Evolutionary conservation across 345 rosid genomes (phyloP).

Genomic region (Brassica cretica): DNA sequence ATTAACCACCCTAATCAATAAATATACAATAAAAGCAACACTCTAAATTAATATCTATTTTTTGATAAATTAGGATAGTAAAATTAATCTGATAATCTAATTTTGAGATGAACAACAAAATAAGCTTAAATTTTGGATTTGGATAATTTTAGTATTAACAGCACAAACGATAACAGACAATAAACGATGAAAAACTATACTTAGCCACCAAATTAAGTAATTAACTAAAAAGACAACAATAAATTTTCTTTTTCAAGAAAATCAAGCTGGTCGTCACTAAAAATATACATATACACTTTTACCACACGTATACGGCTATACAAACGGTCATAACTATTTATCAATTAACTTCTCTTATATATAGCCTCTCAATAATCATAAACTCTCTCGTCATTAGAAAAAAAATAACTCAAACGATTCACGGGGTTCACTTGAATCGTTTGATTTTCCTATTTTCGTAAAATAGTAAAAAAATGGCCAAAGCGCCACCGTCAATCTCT

Average conservation of each 20-base stretch:
- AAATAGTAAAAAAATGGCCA: slow-evolving; percentile 28
- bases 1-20: not conserved
- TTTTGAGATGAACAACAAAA: not conserved
- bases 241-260: not conserved
- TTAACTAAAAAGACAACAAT: slow-evolving; percentile 20
- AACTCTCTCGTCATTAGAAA: slow-evolving; percentile 17
- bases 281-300: slow-evolving; percentile 17
- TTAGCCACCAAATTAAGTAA: slow-evolving; percentile 2
- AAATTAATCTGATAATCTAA: not conserved
- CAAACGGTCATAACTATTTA: slow-evolving; percentile 27
- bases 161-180: not conserved
- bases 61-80: not conserved
- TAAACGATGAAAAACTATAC: not conserved
- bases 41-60: not conserved
- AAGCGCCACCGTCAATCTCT: slow-evolving; percentile 26
- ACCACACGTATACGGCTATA: slow-evolving; percentile 28
- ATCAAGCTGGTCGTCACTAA: slow-evolving; percentile 27
- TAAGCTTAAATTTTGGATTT: not conserved
- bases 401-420: slow-evolving; percentile 37
- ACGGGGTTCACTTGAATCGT: slow-evolving; percentile 37
- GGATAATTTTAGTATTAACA: not conserved
- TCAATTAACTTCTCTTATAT: slow-evolving; percentile 16
- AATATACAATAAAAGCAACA: not conserved
- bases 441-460: slow-evolving; percentile 12
- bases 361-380: not conserved